Percentiles rank a stretch among this genome's conserved stretches.
Evolutionary conservation across 1,284 basidiomycete genomes (phyloP).

Genomic region (Tetrapyrgos nigripes): DNA sequence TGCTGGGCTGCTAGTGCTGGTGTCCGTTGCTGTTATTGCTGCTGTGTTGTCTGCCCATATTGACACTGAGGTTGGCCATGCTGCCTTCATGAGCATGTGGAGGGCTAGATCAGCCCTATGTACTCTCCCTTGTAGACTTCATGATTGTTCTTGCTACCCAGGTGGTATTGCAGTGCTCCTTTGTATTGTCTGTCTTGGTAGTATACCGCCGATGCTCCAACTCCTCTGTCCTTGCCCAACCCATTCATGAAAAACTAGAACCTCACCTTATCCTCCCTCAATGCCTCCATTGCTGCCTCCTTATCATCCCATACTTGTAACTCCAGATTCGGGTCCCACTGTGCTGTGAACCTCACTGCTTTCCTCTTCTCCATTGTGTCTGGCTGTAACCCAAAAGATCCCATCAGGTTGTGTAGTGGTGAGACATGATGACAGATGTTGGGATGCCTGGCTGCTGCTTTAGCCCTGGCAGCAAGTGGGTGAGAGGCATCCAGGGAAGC

Average conservation of each 20-base stretch:
- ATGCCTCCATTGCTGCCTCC: no score
- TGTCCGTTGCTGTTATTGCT: constrained; percentile 14
- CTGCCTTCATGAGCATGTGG: not conserved
- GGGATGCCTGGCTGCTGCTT: not conserved
- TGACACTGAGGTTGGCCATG: not conserved
- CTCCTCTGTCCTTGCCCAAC: not conserved
- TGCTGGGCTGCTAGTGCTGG: constrained; percentile 3
- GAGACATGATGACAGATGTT: not conserved
- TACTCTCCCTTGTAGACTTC: constrained; percentile 1
- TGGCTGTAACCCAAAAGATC: not conserved
- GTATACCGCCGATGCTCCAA: not conserved
- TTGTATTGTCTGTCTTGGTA: not conserved
- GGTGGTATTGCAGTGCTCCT: not conserved
- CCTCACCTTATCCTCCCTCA: no score
- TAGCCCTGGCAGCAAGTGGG: not conserved
- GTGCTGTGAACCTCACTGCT: not conserved
- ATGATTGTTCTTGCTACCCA: not conserved
- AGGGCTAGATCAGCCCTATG: not conserved
- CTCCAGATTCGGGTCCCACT: not conserved
- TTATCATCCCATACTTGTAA: no score
- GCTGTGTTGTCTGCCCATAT: constrained; percentile 18
- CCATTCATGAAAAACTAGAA: not conserved
- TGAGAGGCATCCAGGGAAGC: not conserved
- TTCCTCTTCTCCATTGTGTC: not conserved
- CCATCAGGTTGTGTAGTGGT: not conserved